Evolutionary conservation across 2,329 filamentous ascomycete genomes (phyloP).

Genomic region (Myriangium duriaei): DNA sequence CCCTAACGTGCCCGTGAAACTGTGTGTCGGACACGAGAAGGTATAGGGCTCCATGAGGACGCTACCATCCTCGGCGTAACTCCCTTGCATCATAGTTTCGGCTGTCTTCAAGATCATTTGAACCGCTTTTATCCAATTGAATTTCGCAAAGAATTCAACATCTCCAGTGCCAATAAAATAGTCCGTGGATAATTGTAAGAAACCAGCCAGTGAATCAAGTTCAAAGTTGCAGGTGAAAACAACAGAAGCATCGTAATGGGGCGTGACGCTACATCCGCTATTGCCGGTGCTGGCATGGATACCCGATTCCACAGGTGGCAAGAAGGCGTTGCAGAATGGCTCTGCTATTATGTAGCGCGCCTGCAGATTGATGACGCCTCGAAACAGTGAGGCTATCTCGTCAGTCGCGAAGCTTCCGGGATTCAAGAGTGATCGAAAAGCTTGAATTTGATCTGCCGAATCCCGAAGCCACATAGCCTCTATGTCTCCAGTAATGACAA

Average conservation of each 20-base stretch:
- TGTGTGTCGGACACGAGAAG: slow-evolving; percentile 30
- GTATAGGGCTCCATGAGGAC: slow-evolving; percentile 34
- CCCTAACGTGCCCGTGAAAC: slow-evolving; percentile 35
- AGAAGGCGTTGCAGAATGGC: slow-evolving; percentile 42
- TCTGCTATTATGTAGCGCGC: slow-evolving; percentile 52
- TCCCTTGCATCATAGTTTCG: slow-evolving; percentile 34
- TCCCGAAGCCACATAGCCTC: slow-evolving; percentile 44
- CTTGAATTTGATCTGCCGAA: slow-evolving; percentile 57
- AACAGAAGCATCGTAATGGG: slow-evolving; percentile 29
- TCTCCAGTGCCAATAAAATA: slow-evolving; percentile 40
- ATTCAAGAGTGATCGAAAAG: slow-evolving; percentile 50
- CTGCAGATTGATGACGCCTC: slow-evolving; percentile 60
- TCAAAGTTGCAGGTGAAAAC: slow-evolving; percentile 45
- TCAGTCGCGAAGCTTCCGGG: slow-evolving; percentile 38
- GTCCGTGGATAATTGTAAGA: slow-evolving; percentile 36
- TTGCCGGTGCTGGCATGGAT: slow-evolving; percentile 29
- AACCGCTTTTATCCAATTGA: slow-evolving; percentile 34
- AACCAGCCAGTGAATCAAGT: slow-evolving; percentile 39
- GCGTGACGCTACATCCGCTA: slow-evolving; percentile 30
- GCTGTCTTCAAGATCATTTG: slow-evolving; percentile 33
- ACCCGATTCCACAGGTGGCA: slow-evolving; percentile 37
- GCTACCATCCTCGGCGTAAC: slow-evolving; percentile 34
- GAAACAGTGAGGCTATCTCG: slow-evolving; percentile 54
- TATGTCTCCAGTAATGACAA: slow-evolving; percentile 43
- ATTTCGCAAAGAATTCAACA: slow-evolving; percentile 34